Conservation (phyloP, 164 flowering plant species). For the Liriodendron chinense region DNA sequence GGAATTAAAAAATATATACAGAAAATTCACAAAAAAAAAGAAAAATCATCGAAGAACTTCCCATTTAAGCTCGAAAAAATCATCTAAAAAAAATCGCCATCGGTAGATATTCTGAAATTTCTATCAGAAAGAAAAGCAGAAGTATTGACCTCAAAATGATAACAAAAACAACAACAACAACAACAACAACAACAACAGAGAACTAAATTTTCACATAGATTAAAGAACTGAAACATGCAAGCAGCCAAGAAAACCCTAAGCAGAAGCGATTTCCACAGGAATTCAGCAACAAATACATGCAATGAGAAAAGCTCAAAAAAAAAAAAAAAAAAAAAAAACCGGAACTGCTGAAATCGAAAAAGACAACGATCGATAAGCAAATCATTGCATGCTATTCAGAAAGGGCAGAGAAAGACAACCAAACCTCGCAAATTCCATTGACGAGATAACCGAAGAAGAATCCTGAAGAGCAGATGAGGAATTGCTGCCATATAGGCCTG, state of each 20-base stretch:
- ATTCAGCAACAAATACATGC: not conserved
- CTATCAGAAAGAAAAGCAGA: not conserved
- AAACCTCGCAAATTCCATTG: conserved; percentile 93
- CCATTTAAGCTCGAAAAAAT: too few species aligned
- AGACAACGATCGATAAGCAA: not conserved
- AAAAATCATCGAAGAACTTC: not conserved
- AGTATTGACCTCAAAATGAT: not conserved
- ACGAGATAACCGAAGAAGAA: conserved; percentile 96
- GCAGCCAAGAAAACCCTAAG: not conserved
- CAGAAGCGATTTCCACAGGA: not conserved
- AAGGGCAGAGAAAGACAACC: not conserved
- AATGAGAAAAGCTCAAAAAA: not conserved
- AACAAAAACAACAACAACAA: not conserved
- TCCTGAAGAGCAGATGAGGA: conserved; percentile 82
- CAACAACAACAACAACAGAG: not conserved
- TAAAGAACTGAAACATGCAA: not conserved
- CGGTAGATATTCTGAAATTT: too few species aligned
- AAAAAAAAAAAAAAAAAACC: not conserved
- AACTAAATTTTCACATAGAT: not conserved
- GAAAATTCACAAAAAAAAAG: too few species aligned
- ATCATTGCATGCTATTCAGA: not conserved
- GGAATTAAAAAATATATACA: not conserved
- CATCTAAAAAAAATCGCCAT: too few species aligned
- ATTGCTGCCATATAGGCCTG: conserved; percentile 75
- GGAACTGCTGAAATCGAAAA: too few species aligned